These are phyloP conservation scores for Oidiodendron maius DNA, from an alignment of 495 filamentous ascomycete species.

Conservation along the genomic window DNA sequence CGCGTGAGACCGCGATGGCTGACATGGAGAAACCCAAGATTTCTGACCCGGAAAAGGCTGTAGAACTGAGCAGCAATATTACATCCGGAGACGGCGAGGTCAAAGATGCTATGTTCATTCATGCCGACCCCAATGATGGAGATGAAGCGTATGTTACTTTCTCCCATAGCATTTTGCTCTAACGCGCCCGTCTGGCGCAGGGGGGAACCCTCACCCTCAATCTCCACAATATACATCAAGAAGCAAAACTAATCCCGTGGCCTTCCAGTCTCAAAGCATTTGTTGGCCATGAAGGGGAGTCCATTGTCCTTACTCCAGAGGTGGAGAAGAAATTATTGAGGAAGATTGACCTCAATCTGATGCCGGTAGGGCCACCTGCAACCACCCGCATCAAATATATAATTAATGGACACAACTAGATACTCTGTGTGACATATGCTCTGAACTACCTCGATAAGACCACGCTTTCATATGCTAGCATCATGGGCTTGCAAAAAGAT, in stretches of 20 bases:
- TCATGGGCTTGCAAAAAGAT: slow-evolving; percentile 55
- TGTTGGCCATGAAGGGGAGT: slow-evolving; percentile 21
- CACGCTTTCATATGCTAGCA: slow-evolving; percentile 55
- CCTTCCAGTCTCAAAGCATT: slow-evolving; percentile 13
- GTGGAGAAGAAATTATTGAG: slow-evolving; percentile 41
- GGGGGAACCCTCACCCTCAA: too few species aligned
- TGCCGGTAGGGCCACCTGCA: slow-evolving; percentile 45
- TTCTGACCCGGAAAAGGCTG: slow-evolving; percentile 10
- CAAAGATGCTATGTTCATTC: slow-evolving; percentile 5
- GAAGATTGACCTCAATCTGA: slow-evolving; percentile 56
- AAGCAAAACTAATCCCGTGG: background rate
- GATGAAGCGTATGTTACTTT: slow-evolving; percentile 9
- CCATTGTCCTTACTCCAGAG: slow-evolving; percentile 27
- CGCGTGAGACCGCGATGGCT: too few species aligned
- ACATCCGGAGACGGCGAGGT: slow-evolving; percentile 10
- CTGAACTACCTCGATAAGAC: slow-evolving; percentile 64
- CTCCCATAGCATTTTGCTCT: too few species aligned
- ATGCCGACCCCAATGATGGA: slow-evolving; percentile 19
- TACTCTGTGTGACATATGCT: slow-evolving; percentile 54
- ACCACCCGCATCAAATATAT: too few species aligned
- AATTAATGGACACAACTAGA: too few species aligned
- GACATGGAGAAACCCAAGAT: slow-evolving; percentile 9
- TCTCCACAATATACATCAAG: too few species aligned
- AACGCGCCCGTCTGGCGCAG: too few species aligned
- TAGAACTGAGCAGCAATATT: background rate